Base-by-base conservation (phyloP, 352 stramenopile genomes). In the Globisporangium yorkense region DNA sequence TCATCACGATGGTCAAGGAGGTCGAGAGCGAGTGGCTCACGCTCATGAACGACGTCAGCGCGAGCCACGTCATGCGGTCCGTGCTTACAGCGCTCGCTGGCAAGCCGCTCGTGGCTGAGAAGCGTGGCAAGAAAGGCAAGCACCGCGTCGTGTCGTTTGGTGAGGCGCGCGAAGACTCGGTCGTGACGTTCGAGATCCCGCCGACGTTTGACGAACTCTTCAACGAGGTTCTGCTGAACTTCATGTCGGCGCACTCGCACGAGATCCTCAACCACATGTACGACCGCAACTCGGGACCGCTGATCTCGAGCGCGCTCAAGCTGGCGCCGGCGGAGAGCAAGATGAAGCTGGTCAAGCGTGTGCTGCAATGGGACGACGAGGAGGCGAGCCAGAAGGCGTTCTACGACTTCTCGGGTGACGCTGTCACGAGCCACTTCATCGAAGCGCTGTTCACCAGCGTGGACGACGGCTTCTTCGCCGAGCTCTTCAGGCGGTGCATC, bases 31-130 rank as follows among this genome's bases (percentile, higher is more conserved):
- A 93, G 66, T 93, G 84, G 84, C 72, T 93, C 54, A 87, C 77
- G n/a, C 68, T 93, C 20, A 87, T 91, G 75, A 90, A 90, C 63
- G 84, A 93, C 52, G 80, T 93, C 10, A 93, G 84, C 54, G 84
- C 84, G n/a, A 91, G 77, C 56, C 84, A 93, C 51, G 84, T 93
- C 49, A 66, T 91, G 56, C 84, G 84, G 24, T 88, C 79, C 3
- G 75, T 93, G 51, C 65, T 93, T 0, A 79, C 79, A 2, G 70
- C 80, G 45, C 66, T 93, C 18, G 79, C 72, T 5, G 84, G 84
- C 20, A 83, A 80, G 35, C 74, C 84, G 15, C 67, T 90, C 2
- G 74, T 87, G 21, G 57, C 72, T 4, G 81, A 93, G 59, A 93
- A 91, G 65, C 79, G 84, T 27, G 84, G 84, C 21, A 93, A 93